Evolutionary conservation across 2,329 filamentous ascomycete genomes (phyloP).

Genomic region (Hypoxylon sp.): DNA sequence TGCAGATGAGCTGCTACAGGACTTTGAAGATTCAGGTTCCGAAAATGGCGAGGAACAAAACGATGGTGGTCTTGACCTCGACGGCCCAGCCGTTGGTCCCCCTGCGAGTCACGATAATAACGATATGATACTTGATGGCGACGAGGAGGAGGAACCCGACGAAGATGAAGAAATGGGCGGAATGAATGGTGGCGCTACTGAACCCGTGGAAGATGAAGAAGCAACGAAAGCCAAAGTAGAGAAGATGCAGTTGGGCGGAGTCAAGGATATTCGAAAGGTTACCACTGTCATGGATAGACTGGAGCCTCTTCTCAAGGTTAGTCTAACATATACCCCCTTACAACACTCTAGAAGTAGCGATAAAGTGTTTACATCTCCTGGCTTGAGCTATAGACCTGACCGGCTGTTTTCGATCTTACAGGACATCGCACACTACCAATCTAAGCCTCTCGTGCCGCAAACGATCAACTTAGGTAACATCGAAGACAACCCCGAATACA

Average conservation of each 20-base stretch:
- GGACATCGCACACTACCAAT: conserved; percentile 86
- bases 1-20: conserved; percentile 91
- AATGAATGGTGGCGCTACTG: conserved; percentile 61
- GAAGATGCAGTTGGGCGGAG: conserved; percentile 81
- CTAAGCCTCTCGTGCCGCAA: conserved; percentile 74
- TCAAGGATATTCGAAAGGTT: conserved; percentile 85
- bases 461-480: conserved; percentile 82
- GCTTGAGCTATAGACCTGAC: conserved; percentile 77
- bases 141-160: conserved; percentile 70
- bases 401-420: conserved; percentile 67
- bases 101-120: conserved; percentile 56
- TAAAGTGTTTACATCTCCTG: conserved; percentile 74
- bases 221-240: conserved; percentile 84
- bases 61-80: conserved; percentile 61
- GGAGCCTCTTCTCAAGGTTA: conserved; percentile 85
- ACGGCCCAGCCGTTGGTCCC: conserved; percentile 59
- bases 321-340: conserved; percentile 55
- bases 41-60: conserved; percentile 76
- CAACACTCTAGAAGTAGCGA: conserved; percentile 52
- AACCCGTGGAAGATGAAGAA: conserved; percentile 74
- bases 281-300: conserved; percentile 85
- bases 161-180: conserved; percentile 72
- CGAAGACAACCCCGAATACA: conserved; percentile 93
- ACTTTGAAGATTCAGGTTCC: conserved; percentile 89
- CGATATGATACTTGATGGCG: conserved; percentile 72